phyloP scores from a whole-genome alignment of 352 stramenopile genomes.

The Phytophthora megakarya region DNA sequence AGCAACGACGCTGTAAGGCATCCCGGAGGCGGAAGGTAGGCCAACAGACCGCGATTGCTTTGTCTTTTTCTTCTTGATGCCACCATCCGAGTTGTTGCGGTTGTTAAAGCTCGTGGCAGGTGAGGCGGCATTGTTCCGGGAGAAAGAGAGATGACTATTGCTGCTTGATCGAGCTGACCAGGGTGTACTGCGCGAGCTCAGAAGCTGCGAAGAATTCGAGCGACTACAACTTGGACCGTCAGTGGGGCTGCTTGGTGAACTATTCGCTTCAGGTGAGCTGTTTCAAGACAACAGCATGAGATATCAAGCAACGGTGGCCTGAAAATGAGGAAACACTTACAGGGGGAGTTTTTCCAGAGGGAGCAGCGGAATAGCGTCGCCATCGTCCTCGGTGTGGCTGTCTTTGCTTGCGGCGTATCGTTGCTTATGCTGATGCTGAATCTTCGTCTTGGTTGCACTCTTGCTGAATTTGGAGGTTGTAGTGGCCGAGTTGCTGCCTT shows the following conservation, averaged over 20 bases:
- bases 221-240: slow-evolving; percentile 17
- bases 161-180: slow-evolving; percentile 22
- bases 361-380: slow-evolving; percentile 58
- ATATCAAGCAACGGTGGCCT: not conserved
- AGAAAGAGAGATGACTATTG: slow-evolving; percentile 20
- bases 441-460: slow-evolving; percentile 20
- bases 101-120: slow-evolving; percentile 15
- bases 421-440: slow-evolving; percentile 30
- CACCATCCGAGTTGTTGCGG: slow-evolving; percentile 17
- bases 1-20: slow-evolving; percentile 2
- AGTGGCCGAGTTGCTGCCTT: slow-evolving; percentile 10
- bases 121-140: slow-evolving; percentile 31
- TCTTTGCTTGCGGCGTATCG: slow-evolving; percentile 26
- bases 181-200: slow-evolving; percentile 20
- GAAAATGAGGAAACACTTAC: slow-evolving; percentile 27
- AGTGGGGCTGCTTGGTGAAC: slow-evolving; percentile 16
- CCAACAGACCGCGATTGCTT: slow-evolving; percentile 26
- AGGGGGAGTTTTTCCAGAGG: slow-evolving; percentile 57
- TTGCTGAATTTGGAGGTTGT: slow-evolving; percentile 6
- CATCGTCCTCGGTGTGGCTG: slow-evolving; percentile 59
- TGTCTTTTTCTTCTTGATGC: slow-evolving; percentile 32
- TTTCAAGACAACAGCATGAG: slow-evolving; percentile 14
- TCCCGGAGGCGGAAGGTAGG: slow-evolving; percentile 18
- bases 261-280: slow-evolving; percentile 33
- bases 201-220: slow-evolving; percentile 8